Conservation (phyloP, 768 basidiomycete genomes). For the Panellus pusillus region DNA sequence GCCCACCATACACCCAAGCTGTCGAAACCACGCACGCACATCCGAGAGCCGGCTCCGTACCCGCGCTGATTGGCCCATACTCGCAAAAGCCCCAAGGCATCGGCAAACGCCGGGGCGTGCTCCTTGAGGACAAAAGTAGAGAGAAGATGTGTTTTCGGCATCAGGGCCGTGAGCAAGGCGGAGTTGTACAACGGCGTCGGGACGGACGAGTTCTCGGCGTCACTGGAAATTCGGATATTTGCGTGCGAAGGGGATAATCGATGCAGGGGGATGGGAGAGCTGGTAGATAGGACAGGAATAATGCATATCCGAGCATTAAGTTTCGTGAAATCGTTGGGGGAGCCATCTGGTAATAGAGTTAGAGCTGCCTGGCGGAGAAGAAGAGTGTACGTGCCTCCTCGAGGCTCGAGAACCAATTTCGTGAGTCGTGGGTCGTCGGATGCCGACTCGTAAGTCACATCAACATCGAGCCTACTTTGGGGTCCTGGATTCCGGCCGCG, state of each 20-base stretch:
- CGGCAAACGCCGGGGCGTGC: constrained; percentile 60
- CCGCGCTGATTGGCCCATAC: constrained; percentile 92
- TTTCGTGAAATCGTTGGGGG: constrained; percentile 60
- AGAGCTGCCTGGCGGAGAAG: constrained; percentile 19
- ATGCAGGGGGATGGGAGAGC: constrained; percentile 64
- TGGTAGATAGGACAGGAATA: constrained; percentile 61
- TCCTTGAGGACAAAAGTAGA: constrained; percentile 54
- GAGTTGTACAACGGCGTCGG: constrained; percentile 84
- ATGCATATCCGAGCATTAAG: constrained; percentile 72
- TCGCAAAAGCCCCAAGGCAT: constrained; percentile 77
- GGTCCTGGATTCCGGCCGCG: constrained; percentile 55
- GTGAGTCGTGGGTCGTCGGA: constrained; percentile 65
- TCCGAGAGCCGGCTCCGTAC: constrained; percentile 55
- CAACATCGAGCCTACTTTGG: constrained; percentile 49
- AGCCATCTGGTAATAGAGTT: constrained; percentile 44
- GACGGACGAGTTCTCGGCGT: constrained; percentile 17
- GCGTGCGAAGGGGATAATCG: constrained; percentile 74
- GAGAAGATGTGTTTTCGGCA: constrained; percentile 54
- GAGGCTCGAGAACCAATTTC: constrained; percentile 59
- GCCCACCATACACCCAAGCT: constrained; percentile 69
- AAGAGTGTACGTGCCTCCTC: constrained; percentile 42
- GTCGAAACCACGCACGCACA: constrained; percentile 72
- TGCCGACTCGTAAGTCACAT: constrained; percentile 60
- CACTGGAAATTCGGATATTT: constrained; percentile 42
- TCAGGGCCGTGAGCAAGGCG: constrained; percentile 55